Evolutionary conservation across 106 monocot genomes (phyloP), one percentile per base, ranked within the genome.

Genomic region (Vanilla planifolia): DNA sequence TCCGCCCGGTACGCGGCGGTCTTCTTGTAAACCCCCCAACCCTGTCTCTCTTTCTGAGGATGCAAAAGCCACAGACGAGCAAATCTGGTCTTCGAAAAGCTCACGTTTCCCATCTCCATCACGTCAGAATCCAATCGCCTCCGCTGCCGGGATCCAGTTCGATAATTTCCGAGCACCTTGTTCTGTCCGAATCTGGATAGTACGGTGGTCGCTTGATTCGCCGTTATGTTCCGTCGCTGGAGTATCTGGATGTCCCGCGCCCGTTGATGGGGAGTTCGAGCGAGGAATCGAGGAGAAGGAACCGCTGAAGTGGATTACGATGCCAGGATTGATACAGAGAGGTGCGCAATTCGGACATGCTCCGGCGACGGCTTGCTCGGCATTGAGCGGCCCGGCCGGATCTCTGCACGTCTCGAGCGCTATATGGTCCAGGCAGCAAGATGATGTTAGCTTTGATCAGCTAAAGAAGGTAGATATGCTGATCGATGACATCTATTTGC

Each of bases 371-470:
- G 14, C 40, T 33, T 57, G 33, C 57, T 57, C 57, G 22, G 57
- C 35, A 57, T 57, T 35, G 17, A 35, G 57, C n/a, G 61, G 45
- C 33, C 53, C 35, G 34, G 45, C 59, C 8, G 43, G 68, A 68
- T 68, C 68, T 46, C 55, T 46, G 45, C 33, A 60, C 30, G 30
- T 21, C 35, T 58, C 63, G 7, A 60, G 52, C 59, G 83, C 73
- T 20, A 84, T 95, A 43, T 95, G 94, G 94, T 86, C 89, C 44
- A 75, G 67, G 44, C 74, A 74, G 30, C 72, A 78, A 21, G 89
- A 89, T 13, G 77, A 67, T 34, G 70, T 89, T 66, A 74, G 83
- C 39, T 83, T 81, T 67, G 89, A 89, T 70, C 94, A 66, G 55
- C 80, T 95, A 48, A 83, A 86, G 70, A 89, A 86, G 94, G 94